Percentiles rank a stretch among this genome's conserved stretches.
Evolutionary conservation across 176 grass and related monocot genomes (phyloP).

Genomic region (Lolium perenne): DNA sequence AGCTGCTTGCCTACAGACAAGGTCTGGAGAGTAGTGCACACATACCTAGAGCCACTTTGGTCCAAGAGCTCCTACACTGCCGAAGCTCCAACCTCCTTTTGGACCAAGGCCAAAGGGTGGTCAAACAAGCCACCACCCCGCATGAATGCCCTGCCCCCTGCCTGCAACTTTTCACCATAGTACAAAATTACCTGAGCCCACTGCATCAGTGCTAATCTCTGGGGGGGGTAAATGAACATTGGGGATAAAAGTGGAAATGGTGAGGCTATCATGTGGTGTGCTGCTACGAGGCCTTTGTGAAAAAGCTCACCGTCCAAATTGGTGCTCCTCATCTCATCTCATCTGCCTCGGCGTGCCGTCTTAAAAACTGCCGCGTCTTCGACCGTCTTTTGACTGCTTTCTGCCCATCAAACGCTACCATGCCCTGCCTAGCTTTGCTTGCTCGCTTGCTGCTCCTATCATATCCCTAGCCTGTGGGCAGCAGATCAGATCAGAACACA

Average conservation of each 20-base stretch:
- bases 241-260: not conserved
- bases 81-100: conserved; percentile 6
- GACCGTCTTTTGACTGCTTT: conserved; percentile 16
- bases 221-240: not conserved
- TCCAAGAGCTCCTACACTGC: conserved; percentile 17
- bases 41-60: conserved; percentile 23
- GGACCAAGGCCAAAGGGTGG: conserved; percentile 48
- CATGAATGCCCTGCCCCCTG: conserved; percentile 37
- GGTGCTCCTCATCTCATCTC: not conserved
- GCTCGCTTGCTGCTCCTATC: not conserved
- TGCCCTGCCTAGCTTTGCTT: not conserved
- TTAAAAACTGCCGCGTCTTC: conserved; percentile 10
- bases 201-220: not conserved
- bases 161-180: conserved; percentile 17
- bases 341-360: conserved; percentile 1
- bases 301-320: conserved; percentile 11
- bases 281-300: not conserved
- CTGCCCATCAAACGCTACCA: not conserved
- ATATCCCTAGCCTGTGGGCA: not conserved
- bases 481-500: not conserved
- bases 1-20: not conserved
- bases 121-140: conserved; percentile 44
- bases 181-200: conserved; percentile 12
- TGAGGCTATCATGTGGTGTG: not conserved
- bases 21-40: conserved; percentile 18